Base-by-base conservation (phyloP, 2,329 filamentous ascomycete species). In the Claviceps arundinis region DNA sequence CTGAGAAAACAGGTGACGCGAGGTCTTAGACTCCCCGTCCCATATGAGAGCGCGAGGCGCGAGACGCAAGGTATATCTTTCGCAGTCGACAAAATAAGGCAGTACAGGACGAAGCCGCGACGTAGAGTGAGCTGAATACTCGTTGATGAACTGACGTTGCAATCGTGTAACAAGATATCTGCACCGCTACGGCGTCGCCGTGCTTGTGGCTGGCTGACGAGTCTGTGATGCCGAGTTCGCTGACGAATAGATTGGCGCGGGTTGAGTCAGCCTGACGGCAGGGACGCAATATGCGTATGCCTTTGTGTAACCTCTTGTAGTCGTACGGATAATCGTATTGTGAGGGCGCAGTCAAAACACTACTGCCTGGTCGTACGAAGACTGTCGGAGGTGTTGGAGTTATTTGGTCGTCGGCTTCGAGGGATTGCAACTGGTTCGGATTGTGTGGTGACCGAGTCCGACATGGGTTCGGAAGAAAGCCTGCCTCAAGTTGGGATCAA, bases 121-220 rank as follows among this genome's bases (percentile, higher is more conserved):
- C 17, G 42, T 6, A 42, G 9, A 37, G 14, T 38, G 44, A 30
- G 13, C 42, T 30, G 16, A 34, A 50, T 9, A 38, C 22, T 50
- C 40, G 7, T 26, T 26, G 26, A 26, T 26, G 26, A 26, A 8
- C 26, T 26, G 2, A 30, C 30, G 48, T 17, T 30, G 47, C n/a
- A 50, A 17, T 13, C 6, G 17, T 13, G 2, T 13, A 11, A 44
- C 43, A 47, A 26, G 34, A 26, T 19, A 37, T 50, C 37, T 47
- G 47, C 37, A 47, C 22, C 43, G 48, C 44, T 38, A 19, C 38
- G 45, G 14, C 45, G 40, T 40, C n/a, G 41, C 45, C 34, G 47
- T 44, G 37, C 19, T 54, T 37, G 49, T 54, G 52, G 52, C 46
- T 51, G 46, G 52, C 49, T 51, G 52, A 51, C 38, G 45, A 54